These are phyloP conservation scores for Nevesoporus exiguus DNA, from an alignment of 768 basidiomycete genomes.

Conservation along the genomic window DNA sequence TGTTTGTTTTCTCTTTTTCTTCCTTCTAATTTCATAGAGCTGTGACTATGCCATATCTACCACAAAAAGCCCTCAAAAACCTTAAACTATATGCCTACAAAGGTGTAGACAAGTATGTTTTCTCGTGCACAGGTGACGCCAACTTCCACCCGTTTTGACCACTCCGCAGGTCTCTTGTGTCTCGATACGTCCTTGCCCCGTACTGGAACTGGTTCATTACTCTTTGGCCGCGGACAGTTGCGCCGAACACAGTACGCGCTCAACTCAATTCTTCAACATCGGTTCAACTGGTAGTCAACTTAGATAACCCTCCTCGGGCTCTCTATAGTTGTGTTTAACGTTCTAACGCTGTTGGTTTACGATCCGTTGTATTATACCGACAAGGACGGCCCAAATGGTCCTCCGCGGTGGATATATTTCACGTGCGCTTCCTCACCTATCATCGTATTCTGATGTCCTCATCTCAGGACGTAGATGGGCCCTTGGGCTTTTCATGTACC, in stretches of 20 bases:
- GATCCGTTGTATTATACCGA: slow-evolving; percentile 76
- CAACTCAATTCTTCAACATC: not conserved
- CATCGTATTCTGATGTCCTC: not conserved
- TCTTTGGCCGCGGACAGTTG: slow-evolving; percentile 78
- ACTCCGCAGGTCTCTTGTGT: slow-evolving; percentile 61
- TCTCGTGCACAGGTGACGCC: not conserved
- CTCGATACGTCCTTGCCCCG: slow-evolving; percentile 72
- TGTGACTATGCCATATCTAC: slow-evolving; percentile 60
- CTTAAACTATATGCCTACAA: slow-evolving; percentile 78
- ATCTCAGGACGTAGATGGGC: slow-evolving; percentile 60
- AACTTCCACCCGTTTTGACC: not conserved
- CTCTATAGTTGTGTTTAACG: slow-evolving; percentile 76
- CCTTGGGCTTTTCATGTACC: slow-evolving; percentile 85
- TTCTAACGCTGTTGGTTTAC: slow-evolving; percentile 76
- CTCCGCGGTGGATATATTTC: slow-evolving; percentile 87
- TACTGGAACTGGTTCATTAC: slow-evolving; percentile 94
- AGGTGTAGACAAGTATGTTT: slow-evolving; percentile 67
- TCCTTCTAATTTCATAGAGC: not conserved
- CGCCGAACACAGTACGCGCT: slow-evolving; percentile 79
- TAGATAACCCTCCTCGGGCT: slow-evolving; percentile 91
- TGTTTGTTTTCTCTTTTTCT: not conserved
- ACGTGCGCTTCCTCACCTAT: slow-evolving; percentile 51
- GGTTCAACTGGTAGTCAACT: not conserved
- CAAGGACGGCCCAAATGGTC: slow-evolving; percentile 55
- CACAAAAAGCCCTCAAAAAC: slow-evolving; percentile 63